Evolutionary conservation across 495 filamentous ascomycete species (phyloP).

Genomic region (Penicillium argentinense): DNA sequence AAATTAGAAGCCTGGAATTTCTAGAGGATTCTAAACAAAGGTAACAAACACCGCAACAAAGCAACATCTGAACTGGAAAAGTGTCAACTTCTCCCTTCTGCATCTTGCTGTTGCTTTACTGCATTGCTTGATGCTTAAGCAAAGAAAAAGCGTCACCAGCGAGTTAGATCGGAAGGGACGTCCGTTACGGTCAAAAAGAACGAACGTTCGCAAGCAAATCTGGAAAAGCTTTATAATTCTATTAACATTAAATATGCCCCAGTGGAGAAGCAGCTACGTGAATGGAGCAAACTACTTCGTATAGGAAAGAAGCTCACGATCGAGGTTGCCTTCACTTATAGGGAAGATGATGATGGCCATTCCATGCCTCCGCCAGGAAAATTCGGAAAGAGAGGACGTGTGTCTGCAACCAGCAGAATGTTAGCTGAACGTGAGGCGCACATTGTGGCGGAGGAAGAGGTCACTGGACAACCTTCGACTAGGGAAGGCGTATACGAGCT

Average conservation of each 20-base stretch:
- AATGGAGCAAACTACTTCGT: constrained; percentile 14
- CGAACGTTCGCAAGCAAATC: constrained; percentile 1
- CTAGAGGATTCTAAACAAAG: background rate
- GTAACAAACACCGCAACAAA: too few relatives aligned
- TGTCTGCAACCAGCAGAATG: constrained; percentile 17
- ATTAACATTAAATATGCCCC: constrained; percentile 3
- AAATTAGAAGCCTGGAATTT: background rate
- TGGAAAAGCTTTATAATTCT: constrained; percentile 4
- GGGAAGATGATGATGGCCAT: constrained; percentile 9
- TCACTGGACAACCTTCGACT: constrained; percentile 2
- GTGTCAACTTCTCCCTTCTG: too few relatives aligned
- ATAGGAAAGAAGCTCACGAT: constrained; percentile 13
- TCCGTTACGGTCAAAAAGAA: background rate
- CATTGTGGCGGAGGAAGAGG: constrained; percentile 15
- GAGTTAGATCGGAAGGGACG: constrained; percentile 3
- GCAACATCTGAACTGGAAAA: too few relatives aligned
- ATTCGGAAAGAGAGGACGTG: constrained; percentile 14
- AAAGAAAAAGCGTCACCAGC: constrained; percentile 4
- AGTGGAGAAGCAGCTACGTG: constrained; percentile 13
- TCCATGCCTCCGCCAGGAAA: constrained; percentile 2
- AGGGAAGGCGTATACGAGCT: constrained; percentile 10
- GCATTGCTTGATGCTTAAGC: background rate
- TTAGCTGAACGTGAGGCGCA: constrained; percentile 13
- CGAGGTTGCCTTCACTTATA: constrained; percentile 13
- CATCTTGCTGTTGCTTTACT: background rate